Percentiles rank a stretch among this genome's conserved stretches.
These are phyloP conservation scores for Cladobotryum protrusum DNA, from an alignment of 2,329 filamentous ascomycete species.

Conservation along the genomic window DNA sequence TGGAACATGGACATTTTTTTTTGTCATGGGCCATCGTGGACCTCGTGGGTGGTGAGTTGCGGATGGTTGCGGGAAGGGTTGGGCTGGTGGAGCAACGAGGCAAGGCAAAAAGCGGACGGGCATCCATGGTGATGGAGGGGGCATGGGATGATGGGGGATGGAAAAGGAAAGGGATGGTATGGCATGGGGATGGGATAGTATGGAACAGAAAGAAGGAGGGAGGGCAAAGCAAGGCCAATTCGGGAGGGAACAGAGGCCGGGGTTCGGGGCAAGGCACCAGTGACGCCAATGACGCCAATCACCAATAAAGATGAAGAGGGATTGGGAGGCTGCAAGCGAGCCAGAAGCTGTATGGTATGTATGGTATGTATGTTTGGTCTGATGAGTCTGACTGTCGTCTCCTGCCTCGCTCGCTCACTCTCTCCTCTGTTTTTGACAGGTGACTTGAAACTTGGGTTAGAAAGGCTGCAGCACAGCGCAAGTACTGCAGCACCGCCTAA, in stretches of 20 bases:
- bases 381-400: background rate
- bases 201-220: background rate
- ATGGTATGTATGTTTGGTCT: background rate
- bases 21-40: slow-evolving; percentile 6
- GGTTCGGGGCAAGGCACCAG: too few species aligned
- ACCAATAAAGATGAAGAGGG: too few species aligned
- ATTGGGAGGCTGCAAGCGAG: too few species aligned
- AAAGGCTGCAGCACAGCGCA: background rate
- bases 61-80: slow-evolving; percentile 9
- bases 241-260: background rate
- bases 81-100: slow-evolving; percentile 8
- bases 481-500: slow-evolving; percentile 1
- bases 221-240: too few species aligned
- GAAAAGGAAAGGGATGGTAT: background rate
- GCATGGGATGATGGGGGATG: background rate
- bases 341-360: too few species aligned
- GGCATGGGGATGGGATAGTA: background rate
- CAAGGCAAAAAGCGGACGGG: slow-evolving; percentile 7
- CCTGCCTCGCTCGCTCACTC: background rate
- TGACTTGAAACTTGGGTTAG: background rate
- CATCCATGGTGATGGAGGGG: background rate
- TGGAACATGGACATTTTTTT: background rate
- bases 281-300: too few species aligned
- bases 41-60: slow-evolving; percentile 7
- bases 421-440: slow-evolving; percentile 4